phyloP scores from a whole-genome alignment of 768 basidiomycete genomes.

The Heimioporus sp. region DNA sequence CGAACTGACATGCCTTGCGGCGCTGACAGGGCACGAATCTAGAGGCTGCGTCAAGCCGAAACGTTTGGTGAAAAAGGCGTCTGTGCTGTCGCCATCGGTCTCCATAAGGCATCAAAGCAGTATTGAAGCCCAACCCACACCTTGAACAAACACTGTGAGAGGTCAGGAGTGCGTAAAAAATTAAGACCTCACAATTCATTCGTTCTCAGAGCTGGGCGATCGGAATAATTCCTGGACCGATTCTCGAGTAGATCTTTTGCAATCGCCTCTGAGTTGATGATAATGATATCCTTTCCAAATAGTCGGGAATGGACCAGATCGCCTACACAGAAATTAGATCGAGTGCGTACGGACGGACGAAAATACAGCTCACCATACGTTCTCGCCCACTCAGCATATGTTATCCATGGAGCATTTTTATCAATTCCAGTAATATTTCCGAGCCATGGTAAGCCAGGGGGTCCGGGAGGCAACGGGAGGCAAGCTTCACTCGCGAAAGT shows the following conservation, averaged over 20 bases:
- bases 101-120: background rate
- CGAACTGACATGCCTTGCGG: background rate
- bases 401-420: background rate
- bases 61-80: background rate
- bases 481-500: background rate
- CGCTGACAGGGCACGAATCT: background rate
- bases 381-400: background rate
- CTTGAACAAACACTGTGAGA: background rate
- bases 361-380: background rate
- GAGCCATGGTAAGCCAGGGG: background rate
- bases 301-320: background rate
- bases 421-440: background rate
- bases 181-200: background rate
- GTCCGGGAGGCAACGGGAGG: background rate
- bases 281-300: background rate
- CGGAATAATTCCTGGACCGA: background rate
- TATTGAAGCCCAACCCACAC: background rate
- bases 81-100: background rate
- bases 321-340: background rate
- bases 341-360: background rate
- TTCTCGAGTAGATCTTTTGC: background rate
- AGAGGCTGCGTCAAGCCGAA: background rate
- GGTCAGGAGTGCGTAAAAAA: background rate
- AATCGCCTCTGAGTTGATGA: background rate
- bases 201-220: background rate